Evolutionary conservation across 768 basidiomycete species (phyloP).

Genomic region (Amanita pseudoporphyria): DNA sequence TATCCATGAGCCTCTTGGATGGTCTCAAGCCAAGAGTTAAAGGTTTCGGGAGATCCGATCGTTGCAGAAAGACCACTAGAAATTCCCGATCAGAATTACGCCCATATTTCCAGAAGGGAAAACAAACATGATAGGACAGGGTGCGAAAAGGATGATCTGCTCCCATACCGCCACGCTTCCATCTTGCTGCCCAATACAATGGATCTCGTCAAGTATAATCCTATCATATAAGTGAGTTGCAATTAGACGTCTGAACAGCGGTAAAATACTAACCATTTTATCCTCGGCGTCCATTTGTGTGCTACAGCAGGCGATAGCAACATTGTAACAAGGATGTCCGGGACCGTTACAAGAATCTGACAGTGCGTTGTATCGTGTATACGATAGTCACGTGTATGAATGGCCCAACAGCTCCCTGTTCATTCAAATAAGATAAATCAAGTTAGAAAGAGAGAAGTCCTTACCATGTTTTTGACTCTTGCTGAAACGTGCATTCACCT

Average conservation of each 20-base stretch:
- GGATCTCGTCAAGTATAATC: conserved; percentile 63
- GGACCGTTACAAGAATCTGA: conserved; percentile 68
- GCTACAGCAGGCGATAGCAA: conserved; percentile 60
- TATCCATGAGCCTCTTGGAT: conserved; percentile 53
- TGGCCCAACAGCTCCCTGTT: conserved; percentile 51
- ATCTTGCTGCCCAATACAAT: conserved; percentile 61
- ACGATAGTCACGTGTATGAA: conserved; percentile 57
- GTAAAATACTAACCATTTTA: conserved; percentile 37
- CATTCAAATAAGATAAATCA: background rate
- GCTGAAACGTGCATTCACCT: conserved; percentile 62
- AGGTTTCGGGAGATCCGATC: conserved; percentile 52
- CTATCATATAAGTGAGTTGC: conserved; percentile 20
- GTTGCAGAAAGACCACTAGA: conserved; percentile 63
- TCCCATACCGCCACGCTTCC: conserved; percentile 61
- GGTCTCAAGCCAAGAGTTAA: conserved; percentile 55
- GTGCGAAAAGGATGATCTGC: conserved; percentile 60
- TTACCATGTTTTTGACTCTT: conserved; percentile 37
- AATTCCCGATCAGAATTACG: background rate
- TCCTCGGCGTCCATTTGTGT: conserved; percentile 46
- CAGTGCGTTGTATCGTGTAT: conserved; percentile 55
- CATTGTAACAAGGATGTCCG: conserved; percentile 61
- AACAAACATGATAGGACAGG: conserved; percentile 62
- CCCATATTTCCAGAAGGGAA: background rate
- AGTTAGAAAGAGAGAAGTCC: conserved; percentile 12
- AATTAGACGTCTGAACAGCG: background rate